phyloP scores from a whole-genome alignment of 768 basidiomycete species.

The Collybiopsis luxurians region DNA sequence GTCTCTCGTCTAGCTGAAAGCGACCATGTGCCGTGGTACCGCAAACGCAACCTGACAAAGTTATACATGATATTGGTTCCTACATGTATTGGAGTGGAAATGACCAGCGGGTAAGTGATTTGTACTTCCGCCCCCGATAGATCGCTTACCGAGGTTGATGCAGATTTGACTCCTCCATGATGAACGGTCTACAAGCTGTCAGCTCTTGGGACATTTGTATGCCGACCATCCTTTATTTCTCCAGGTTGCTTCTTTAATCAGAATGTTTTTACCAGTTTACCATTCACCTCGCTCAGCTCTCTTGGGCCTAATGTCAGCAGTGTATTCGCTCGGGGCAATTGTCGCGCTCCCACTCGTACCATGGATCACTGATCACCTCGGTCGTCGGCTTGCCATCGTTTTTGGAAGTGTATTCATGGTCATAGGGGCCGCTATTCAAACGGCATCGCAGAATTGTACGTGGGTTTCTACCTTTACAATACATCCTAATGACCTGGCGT shows the following conservation, averaged over 20 bases:
- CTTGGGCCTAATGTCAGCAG: slow-evolving; percentile 54
- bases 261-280: slow-evolving; percentile 37
- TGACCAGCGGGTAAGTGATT: slow-evolving; percentile 50
- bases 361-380: slow-evolving; percentile 45
- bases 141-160: not conserved
- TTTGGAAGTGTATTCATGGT: slow-evolving; percentile 51
- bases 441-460: slow-evolving; percentile 48
- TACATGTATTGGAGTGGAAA: slow-evolving; percentile 60
- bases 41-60: slow-evolving; percentile 54
- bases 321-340: slow-evolving; percentile 62
- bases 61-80: slow-evolving; percentile 59
- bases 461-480: not conserved
- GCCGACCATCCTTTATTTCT: slow-evolving; percentile 4
- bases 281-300: slow-evolving; percentile 50
- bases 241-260: not conserved
- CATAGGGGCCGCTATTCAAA: slow-evolving; percentile 43
- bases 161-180: slow-evolving; percentile 60
- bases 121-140: not conserved
- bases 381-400: slow-evolving; percentile 48
- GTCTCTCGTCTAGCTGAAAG: slow-evolving; percentile 41
- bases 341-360: slow-evolving; percentile 53
- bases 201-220: slow-evolving; percentile 54
- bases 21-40: slow-evolving; percentile 60
- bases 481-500: not conserved
- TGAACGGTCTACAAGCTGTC: slow-evolving; percentile 61